These are phyloP conservation scores for Drechslerella dactyloides DNA, from an alignment of 2,329 filamentous ascomycete genomes.

Conservation along the genomic window DNA sequence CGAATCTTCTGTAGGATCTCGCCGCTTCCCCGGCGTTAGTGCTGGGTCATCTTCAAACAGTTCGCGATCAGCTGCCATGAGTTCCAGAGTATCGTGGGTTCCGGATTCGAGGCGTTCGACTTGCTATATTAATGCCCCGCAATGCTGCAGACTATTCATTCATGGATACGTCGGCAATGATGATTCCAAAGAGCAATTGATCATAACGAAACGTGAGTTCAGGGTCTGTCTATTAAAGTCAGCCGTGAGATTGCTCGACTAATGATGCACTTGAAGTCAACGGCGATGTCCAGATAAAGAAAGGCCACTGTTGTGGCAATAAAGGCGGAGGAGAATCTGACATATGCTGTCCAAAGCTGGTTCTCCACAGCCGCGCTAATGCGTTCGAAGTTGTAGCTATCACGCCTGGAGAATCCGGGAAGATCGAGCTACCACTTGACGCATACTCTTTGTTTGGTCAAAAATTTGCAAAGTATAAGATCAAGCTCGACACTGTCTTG, in stretches of 20 bases:
- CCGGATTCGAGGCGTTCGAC: constrained; percentile 7
- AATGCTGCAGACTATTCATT: constrained; percentile 21
- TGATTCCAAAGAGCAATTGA: constrained; percentile 4
- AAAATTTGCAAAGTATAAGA: too few species aligned
- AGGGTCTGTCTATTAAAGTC: neutral
- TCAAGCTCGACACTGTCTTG: too few species aligned
- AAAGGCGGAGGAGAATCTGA: too few species aligned
- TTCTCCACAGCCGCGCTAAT: too few species aligned
- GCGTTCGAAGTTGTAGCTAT: too few species aligned
- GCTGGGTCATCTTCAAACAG: neutral
- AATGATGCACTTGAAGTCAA: too few species aligned
- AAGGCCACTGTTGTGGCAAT: too few species aligned
- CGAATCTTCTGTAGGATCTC: constrained; percentile 6
- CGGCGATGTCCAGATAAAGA: too few species aligned
- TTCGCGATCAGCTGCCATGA: neutral
- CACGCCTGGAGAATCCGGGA: too few species aligned
- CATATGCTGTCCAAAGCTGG: too few species aligned
- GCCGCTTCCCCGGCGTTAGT: neutral
- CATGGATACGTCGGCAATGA: constrained; percentile 9
- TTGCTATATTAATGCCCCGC: constrained; percentile 6
- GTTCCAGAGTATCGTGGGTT: constrained; percentile 3
- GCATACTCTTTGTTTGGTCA: too few species aligned
- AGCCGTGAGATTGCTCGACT: neutral
- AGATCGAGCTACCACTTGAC: too few species aligned
- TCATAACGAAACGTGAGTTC: constrained; percentile 9